Evolutionary conservation across 495 filamentous ascomycete genomes (phyloP).

Genomic region (Talaromyces borbonicus): DNA sequence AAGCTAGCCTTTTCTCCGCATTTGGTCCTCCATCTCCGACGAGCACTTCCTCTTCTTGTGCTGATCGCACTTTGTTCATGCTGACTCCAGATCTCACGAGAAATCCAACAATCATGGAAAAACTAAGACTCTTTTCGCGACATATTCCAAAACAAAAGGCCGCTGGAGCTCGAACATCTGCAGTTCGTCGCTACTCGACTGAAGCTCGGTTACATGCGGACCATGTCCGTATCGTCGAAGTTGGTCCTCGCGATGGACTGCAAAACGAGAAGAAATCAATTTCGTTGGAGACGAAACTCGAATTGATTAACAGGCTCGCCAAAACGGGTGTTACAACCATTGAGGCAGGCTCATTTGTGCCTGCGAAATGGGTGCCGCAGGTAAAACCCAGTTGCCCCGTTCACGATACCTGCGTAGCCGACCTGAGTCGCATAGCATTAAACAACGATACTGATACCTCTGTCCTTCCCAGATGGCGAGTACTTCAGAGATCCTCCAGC

Average conservation of each 20-base stretch:
- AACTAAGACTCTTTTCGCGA: background rate
- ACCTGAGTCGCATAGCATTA: too few relatives aligned
- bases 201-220: slow-evolving; percentile 41
- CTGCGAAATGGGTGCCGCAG: slow-evolving; percentile 97
- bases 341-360: slow-evolving; percentile 91
- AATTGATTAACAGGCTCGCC: slow-evolving; percentile 71
- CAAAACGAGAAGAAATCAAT: slow-evolving; percentile 91
- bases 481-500: slow-evolving; percentile 69
- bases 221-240: slow-evolving; percentile 70
- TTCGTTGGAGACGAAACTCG: slow-evolving; percentile 71
- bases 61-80: background rate
- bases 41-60: background rate
- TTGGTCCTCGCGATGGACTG: slow-evolving; percentile 86
- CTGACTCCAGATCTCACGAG: background rate
- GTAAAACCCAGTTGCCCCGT: too few relatives aligned
- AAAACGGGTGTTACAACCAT: slow-evolving; percentile 77
- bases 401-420: too few relatives aligned
- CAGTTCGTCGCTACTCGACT: slow-evolving; percentile 28
- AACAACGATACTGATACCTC: background rate
- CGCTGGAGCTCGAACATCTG: slow-evolving; percentile 19
- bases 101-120: slow-evolving; percentile 2
- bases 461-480: slow-evolving; percentile 98
- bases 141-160: slow-evolving; percentile 8
- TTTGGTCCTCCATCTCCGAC: background rate
- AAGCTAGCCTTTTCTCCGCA: slow-evolving; percentile 2